These are phyloP conservation scores for Stylonectria norvegica DNA, from an alignment of 2,329 filamentous ascomycete genomes.

Conservation along the genomic window DNA sequence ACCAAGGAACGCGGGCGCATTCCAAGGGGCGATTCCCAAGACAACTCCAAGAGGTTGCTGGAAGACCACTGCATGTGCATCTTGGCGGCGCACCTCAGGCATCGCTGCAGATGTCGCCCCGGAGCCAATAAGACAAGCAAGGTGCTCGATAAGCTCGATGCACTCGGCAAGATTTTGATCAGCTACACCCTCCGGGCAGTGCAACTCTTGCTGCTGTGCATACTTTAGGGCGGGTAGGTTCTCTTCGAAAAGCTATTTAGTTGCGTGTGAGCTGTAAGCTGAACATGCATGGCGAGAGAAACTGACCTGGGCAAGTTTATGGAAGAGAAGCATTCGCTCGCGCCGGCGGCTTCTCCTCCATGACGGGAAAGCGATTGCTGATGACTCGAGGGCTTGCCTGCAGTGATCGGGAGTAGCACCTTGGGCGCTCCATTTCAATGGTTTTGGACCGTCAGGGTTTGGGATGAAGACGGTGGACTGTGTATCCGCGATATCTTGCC, in stretches of 20 bases:
- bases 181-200: conserved; percentile 4
- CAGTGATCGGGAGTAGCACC: conserved; percentile 4
- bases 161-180: conserved; percentile 1
- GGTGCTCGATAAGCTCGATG: not conserved
- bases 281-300: not conserved
- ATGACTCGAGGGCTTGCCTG: conserved; percentile 1
- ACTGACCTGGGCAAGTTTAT: conserved; percentile 5
- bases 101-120: not conserved
- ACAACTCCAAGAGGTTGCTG: conserved; percentile 24
- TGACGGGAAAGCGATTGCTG: conserved; percentile 1
- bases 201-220: conserved; percentile 5
- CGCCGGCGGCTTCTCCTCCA: conserved; percentile 2
- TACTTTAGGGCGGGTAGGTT: too few species aligned
- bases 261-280: not conserved
- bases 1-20: conserved; percentile 22
- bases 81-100: not conserved
- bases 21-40: conserved; percentile 29
- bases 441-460: conserved; percentile 1
- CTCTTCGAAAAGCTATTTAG: not conserved
- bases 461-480: not conserved
- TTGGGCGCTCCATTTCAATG: conserved; percentile 5
- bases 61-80: conserved; percentile 7
- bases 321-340: conserved; percentile 4
- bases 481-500: conserved; percentile 2
- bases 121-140: not conserved